These are phyloP conservation scores for Candida namnaoensis DNA, from an alignment of 805 yeast genomes.

Conservation along the genomic window DNA sequence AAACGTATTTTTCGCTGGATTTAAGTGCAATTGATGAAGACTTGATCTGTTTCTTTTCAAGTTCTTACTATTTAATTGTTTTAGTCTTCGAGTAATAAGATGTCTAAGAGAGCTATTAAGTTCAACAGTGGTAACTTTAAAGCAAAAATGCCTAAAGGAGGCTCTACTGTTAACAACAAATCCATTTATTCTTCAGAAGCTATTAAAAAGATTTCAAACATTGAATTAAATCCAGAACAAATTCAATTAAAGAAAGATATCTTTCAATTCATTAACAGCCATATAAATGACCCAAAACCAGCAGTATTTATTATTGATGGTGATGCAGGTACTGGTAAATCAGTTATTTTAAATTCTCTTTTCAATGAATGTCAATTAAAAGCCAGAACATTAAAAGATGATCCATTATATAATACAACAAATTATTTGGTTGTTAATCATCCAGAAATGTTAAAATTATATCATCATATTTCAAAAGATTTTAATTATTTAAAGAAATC, in stretches of 20 bases:
- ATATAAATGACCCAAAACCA: conserved; percentile 11
- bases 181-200: conserved; percentile 13
- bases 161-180: neutral
- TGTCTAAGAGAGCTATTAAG: neutral
- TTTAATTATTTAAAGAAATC: conserved; percentile 27
- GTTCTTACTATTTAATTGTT: too few species aligned
- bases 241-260: conserved; percentile 17
- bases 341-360: conserved; percentile 31
- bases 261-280: conserved; percentile 19
- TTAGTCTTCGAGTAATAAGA: too few species aligned
- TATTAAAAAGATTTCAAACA: conserved; percentile 26
- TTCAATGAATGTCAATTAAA: conserved; percentile 32
- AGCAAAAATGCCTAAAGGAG: neutral
- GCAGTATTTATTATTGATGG: conserved; percentile 35
- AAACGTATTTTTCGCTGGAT: too few species aligned
- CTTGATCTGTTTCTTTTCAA: too few species aligned
- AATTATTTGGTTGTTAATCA: conserved; percentile 36
- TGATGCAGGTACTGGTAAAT: conserved; percentile 41
- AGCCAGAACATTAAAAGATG: conserved; percentile 12
- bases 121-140: neutral
- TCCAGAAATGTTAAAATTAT: conserved; percentile 38
- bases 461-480: conserved; percentile 27
- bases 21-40: too few species aligned
- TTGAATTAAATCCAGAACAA: conserved; percentile 30
- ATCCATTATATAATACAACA: conserved; percentile 18